Percentiles rank a stretch among this genome's conserved stretches.
These are phyloP conservation scores for Tieghemiomyces parasiticus DNA, from an alignment of 192 early-diverging fungal species.

Conservation along the genomic window DNA sequence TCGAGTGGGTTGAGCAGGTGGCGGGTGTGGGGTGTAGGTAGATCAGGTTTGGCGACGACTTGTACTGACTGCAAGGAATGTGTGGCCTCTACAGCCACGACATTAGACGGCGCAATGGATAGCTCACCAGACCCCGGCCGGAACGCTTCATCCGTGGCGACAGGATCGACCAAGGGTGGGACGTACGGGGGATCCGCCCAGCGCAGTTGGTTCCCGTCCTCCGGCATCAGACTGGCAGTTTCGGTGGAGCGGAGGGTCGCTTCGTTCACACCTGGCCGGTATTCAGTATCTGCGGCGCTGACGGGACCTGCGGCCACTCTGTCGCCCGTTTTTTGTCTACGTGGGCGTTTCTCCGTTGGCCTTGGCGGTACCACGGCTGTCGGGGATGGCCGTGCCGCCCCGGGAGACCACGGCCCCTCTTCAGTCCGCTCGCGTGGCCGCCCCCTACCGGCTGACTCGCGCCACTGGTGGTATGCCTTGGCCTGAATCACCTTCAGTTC, in stretches of 20 bases:
- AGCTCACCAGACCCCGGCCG: neutral
- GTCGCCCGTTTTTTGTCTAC: too few relatives aligned
- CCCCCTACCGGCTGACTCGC: conserved; percentile 12
- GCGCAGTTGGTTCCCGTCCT: too few relatives aligned
- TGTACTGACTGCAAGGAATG: neutral
- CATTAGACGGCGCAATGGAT: neutral
- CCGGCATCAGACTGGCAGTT: too few relatives aligned
- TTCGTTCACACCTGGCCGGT: too few relatives aligned
- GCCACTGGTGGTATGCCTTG: neutral
- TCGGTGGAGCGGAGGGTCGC: too few relatives aligned
- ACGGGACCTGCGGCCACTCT: too few relatives aligned
- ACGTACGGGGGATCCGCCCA: too few relatives aligned
- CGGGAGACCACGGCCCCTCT: too few relatives aligned
- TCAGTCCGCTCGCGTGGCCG: conserved; percentile 8
- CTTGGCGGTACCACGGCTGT: too few relatives aligned
- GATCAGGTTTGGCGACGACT: neutral
- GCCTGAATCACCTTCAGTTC: neutral
- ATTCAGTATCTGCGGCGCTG: too few relatives aligned
- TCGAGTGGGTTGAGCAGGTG: conserved; percentile 5
- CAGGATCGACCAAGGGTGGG: neutral
- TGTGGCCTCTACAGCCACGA: neutral
- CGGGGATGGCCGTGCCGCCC: too few relatives aligned
- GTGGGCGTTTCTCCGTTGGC: too few relatives aligned
- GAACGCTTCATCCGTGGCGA: neutral
- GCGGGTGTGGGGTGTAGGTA: neutral